These are phyloP conservation scores for Caryopteris hybrid DNA, from an alignment of 305 asterid species.

Conservation along the genomic window DNA sequence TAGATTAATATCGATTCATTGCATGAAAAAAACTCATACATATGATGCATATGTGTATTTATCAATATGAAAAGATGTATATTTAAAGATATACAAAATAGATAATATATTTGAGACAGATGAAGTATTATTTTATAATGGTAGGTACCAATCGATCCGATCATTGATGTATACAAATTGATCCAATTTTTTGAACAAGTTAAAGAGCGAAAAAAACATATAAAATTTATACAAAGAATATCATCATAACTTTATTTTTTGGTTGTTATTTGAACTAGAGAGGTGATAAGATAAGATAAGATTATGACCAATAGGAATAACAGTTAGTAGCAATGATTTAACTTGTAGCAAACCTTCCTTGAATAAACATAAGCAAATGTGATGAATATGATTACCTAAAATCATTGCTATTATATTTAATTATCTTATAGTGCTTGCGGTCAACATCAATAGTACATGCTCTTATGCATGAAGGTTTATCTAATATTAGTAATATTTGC, in stretches of 20 bases:
- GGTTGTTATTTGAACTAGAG: not conserved
- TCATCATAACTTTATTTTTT: no score
- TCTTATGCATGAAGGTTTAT: not conserved
- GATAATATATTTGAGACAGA: no score
- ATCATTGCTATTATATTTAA: not conserved
- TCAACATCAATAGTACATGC: not conserved
- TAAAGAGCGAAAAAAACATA: no score
- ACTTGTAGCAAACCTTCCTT: not conserved
- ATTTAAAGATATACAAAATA: no score
- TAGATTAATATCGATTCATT: no score
- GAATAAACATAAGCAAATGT: conserved; percentile 1
- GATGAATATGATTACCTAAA: not conserved
- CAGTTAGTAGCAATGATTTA: not conserved
- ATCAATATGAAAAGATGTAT: no score
- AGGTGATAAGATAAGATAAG: conserved; percentile 23
- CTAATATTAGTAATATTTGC: not conserved
- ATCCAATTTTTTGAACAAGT: no score
- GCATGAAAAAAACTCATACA: no score
- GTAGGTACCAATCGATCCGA: no score
- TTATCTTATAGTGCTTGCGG: not conserved
- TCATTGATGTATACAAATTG: no score
- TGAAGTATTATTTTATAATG: no score
- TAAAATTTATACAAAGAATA: not conserved
- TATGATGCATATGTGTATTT: no score
- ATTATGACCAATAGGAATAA: not conserved